Evolutionary conservation across 2,329 filamentous ascomycete genomes (phyloP), one percentile per base, ranked within the genome.

Genomic region (Cercospora zeina): DNA sequence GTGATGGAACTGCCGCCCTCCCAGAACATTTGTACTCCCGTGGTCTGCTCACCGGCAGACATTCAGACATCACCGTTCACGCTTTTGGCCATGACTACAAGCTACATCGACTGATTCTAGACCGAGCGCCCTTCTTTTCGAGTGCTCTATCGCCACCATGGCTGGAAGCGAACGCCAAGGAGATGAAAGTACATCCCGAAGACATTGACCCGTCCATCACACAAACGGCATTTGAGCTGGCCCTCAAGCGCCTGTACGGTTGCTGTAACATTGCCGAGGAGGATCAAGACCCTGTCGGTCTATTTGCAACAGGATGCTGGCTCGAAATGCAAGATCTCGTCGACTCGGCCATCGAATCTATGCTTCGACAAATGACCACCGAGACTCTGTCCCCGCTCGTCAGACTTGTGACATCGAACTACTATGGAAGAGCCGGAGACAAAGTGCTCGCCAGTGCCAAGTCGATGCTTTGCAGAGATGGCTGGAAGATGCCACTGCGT

Each of bases 281-380:
- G 64, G 81, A 84, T 58, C 72, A 73, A 10, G 78, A 83, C 65
- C 81, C 82, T n/a, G 74, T 83, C 34, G 81, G 81, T 11, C 71
- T 85, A 3, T 84, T 85, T 67, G 82, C 82, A 0, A 83, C 81
- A 3, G 82, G 79, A 14, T 84, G 81, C 70, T 85, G 82, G 82
- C 75, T 85, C 21, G 82, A 85, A 65, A 84, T 85, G 81, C 78
- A 81, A 49, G 82, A 84, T 64, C 71, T 85, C 24, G 77, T 85
- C 10, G 81, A 84, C 53, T 76, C 77, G 5, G 80, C 81, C 27
- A 81, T 84, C 33, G 81, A 82, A 33, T 79, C 80, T 5, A 83
- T 85, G 61, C 73, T 85, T 14, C 79, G 81, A 13, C 81, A 83
- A 60, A 84, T 85, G 82, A 77, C 76, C 9, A 79, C 81, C 0